Evolutionary conservation across 1,284 basidiomycete species (phyloP).

Genomic region (Rhodotorula mucilaginosa): DNA sequence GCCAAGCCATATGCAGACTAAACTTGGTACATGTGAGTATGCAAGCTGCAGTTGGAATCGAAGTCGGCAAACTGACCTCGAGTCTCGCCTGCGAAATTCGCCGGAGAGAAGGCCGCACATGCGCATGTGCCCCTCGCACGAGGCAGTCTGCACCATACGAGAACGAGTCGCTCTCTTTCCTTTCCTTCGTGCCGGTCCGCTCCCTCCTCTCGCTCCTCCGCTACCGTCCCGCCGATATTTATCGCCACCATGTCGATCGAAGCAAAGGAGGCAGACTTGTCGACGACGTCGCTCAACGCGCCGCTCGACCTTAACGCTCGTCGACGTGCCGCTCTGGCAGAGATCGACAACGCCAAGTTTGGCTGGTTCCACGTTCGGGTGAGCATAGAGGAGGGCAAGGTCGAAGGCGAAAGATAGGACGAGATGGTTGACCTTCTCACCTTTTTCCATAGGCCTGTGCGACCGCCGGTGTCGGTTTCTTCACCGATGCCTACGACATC

Average conservation of each 20-base stretch:
- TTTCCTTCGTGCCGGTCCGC: not conserved
- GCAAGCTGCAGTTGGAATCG: too few relatives aligned
- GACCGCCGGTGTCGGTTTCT: constrained; percentile 76
- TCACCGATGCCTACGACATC: constrained; percentile 68
- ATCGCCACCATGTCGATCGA: constrained; percentile 10
- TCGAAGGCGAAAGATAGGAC: too few relatives aligned
- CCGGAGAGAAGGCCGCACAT: not conserved
- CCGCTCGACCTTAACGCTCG: constrained; percentile 48
- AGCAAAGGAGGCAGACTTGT: constrained; percentile 4
- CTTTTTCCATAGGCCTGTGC: constrained; percentile 54
- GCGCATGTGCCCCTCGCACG: not conserved
- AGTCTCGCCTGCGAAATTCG: not conserved
- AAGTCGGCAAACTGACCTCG: too few relatives aligned
- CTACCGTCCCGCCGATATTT: not conserved
- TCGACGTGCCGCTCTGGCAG: constrained; percentile 67
- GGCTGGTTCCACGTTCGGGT: constrained; percentile 59
- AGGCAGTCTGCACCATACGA: not conserved
- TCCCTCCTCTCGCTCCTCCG: not conserved
- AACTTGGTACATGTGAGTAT: too few relatives aligned
- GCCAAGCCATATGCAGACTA: too few relatives aligned
- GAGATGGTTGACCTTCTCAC: constrained; percentile 3
- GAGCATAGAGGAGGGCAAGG: not conserved
- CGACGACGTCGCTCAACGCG: constrained; percentile 1
- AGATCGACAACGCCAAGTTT: constrained; percentile 72
- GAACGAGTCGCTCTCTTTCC: not conserved